Conservation (phyloP, 2,329 filamentous ascomycete species). For the Talaromyces marneffei region DNA sequence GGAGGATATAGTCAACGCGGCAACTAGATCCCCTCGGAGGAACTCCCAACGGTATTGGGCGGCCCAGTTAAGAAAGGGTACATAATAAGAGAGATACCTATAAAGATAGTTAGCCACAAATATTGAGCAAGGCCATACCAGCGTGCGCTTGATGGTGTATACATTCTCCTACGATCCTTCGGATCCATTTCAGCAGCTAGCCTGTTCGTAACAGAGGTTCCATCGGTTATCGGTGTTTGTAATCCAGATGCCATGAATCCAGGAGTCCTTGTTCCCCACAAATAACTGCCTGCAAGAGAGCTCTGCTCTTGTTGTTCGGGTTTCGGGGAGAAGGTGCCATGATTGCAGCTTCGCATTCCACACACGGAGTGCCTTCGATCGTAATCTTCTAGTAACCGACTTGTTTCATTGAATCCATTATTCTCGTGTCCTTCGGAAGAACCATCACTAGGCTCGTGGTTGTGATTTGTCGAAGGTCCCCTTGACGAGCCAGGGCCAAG, state of each 20-base stretch:
- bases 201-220: conserved; percentile 63
- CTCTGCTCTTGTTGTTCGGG: conserved; percentile 46
- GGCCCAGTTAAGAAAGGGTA: conserved; percentile 88
- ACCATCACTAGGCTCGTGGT: neutral
- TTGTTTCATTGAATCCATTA: conserved; percentile 24
- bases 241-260: conserved; percentile 17
- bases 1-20: conserved; percentile 92
- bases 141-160: conserved; percentile 15
- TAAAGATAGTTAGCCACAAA: neutral
- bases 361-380: conserved; percentile 31
- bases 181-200: conserved; percentile 69
- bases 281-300: conserved; percentile 23
- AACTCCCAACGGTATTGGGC: conserved; percentile 77
- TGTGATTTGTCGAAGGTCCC: conserved; percentile 11
- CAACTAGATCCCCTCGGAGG: conserved; percentile 77
- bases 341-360: conserved; percentile 51
- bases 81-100: conserved; percentile 87
- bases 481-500: conserved; percentile 22
- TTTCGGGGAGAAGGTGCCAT: conserved; percentile 71
- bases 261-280: conserved; percentile 17
- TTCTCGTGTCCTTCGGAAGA: neutral
- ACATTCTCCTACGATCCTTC: conserved; percentile 69
- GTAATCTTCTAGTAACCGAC: conserved; percentile 37
- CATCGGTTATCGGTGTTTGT: conserved; percentile 51
- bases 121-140: neutral